phyloP scores from a whole-genome alignment of 257 asterid genomes.

The Fraxinus anomala region DNA sequence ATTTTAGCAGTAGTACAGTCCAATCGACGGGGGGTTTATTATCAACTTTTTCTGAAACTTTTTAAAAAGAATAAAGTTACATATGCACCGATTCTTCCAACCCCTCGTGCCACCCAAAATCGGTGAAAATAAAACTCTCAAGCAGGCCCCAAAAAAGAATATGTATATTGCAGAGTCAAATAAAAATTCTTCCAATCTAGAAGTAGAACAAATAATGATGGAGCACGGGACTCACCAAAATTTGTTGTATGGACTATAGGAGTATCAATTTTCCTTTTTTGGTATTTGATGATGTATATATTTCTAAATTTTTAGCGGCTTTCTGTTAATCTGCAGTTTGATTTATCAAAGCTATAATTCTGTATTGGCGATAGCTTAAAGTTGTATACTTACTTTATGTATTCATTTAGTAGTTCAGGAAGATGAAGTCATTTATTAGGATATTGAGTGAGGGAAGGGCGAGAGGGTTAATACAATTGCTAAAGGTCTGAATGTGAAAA shows the following conservation, averaged over 20 bases:
- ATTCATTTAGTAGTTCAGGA: neutral
- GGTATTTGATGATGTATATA: neutral
- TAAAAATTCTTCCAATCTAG: neutral
- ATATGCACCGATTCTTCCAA: too few relatives aligned
- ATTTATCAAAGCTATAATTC: neutral
- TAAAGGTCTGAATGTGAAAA: neutral
- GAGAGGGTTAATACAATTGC: neutral
- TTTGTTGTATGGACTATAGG: neutral
- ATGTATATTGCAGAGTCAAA: neutral
- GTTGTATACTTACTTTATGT: neutral
- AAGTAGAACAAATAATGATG: neutral
- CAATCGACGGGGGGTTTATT: too few relatives aligned
- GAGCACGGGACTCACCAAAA: neutral
- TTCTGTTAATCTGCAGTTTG: neutral
- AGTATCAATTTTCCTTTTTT: neutral
- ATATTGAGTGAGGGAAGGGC: neutral
- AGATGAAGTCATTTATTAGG: neutral
- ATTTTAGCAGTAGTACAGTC: too few relatives aligned
- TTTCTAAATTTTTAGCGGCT: neutral
- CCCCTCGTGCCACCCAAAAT: too few relatives aligned
- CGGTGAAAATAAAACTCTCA: too few relatives aligned
- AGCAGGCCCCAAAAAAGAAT: too few relatives aligned
- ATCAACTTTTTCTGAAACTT: too few relatives aligned
- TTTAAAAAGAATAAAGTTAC: too few relatives aligned
- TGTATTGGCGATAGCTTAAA: neutral